Percentiles rank a stretch among this genome's conserved stretches.
phyloP scores from a whole-genome alignment of 2,329 filamentous ascomycete species.

The Aspergillus niger region DNA sequence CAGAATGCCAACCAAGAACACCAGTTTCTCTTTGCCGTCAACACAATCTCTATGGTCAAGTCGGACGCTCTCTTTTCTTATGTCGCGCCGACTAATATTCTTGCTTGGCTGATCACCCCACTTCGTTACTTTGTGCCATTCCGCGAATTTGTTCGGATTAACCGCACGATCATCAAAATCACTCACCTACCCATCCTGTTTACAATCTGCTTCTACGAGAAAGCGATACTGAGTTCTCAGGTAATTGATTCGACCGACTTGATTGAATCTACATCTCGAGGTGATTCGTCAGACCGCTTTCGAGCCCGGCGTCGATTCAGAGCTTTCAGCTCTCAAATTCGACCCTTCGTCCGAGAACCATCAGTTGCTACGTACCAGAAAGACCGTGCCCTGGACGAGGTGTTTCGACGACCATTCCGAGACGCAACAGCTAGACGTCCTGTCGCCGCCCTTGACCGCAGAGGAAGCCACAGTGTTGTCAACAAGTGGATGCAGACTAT shows the following conservation, averaged over 20 bases:
- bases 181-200: conserved; percentile 89
- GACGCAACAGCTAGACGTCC: conserved; percentile 64
- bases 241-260: conserved; percentile 84
- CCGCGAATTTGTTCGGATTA: conserved; percentile 77
- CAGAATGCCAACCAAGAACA: conserved; percentile 93
- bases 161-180: conserved; percentile 86
- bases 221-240: conserved; percentile 70
- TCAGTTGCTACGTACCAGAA: conserved; percentile 88
- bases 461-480: conserved; percentile 77
- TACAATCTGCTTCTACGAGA: conserved; percentile 84
- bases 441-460: conserved; percentile 60
- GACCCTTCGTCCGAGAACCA: conserved; percentile 70
- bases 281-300: conserved; percentile 55
- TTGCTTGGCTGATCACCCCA: conserved; percentile 87
- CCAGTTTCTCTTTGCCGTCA: conserved; percentile 89
- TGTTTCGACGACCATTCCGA: conserved; percentile 72
- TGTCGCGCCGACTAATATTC: conserved; percentile 84
- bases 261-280: conserved; percentile 68
- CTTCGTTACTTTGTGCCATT: conserved; percentile 79
- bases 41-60: conserved; percentile 97
- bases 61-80: conserved; percentile 97
- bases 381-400: conserved; percentile 85
- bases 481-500: conserved; percentile 84
- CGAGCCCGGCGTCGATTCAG: conserved; percentile 61
- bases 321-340: conserved; percentile 70